Evolutionary conservation across 176 grass and related monocot species (phyloP).

Genomic region (Rhipidocladum racemiflorum): DNA sequence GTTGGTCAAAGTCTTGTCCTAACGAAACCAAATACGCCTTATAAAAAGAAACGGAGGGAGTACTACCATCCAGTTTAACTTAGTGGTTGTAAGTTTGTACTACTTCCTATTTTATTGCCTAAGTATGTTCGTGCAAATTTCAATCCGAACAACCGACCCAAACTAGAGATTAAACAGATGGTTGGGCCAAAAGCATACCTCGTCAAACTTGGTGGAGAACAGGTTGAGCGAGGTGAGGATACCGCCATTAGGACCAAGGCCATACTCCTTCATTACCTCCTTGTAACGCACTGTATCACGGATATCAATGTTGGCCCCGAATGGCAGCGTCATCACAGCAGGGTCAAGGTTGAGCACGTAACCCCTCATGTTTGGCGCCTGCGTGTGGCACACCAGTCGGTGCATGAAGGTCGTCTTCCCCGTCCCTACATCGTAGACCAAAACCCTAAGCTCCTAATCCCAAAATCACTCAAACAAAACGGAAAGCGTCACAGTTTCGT

Average conservation of each 20-base stretch:
- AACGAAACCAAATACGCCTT: no score
- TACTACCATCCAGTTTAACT: background rate
- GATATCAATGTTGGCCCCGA: constrained; percentile 93
- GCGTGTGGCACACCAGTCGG: constrained; percentile 67
- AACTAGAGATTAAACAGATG: background rate
- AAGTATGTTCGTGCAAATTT: background rate
- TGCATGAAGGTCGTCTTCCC: constrained; percentile 94
- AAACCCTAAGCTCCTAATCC: background rate
- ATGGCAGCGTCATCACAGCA: constrained; percentile 81
- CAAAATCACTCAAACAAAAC: background rate
- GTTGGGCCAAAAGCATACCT: constrained; percentile 35
- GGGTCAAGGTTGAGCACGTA: constrained; percentile 95
- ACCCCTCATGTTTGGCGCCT: constrained; percentile 58
- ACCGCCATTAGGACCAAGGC: constrained; percentile 89
- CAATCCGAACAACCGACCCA: background rate
- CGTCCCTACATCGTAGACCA: constrained; percentile 48
- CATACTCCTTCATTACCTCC: constrained; percentile 98
- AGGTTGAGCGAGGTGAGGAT: constrained; percentile 92
- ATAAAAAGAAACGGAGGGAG: no score
- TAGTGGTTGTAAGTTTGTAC: background rate
- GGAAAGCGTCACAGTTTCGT: background rate
- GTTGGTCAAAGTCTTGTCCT: no score
- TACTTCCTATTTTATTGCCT: background rate
- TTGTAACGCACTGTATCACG: constrained; percentile 85
- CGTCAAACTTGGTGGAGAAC: constrained; percentile 84